Evolutionary conservation across 1,284 basidiomycete species (phyloP), one percentile per base, ranked within the genome.

Genomic region (Athelia sp.): DNA sequence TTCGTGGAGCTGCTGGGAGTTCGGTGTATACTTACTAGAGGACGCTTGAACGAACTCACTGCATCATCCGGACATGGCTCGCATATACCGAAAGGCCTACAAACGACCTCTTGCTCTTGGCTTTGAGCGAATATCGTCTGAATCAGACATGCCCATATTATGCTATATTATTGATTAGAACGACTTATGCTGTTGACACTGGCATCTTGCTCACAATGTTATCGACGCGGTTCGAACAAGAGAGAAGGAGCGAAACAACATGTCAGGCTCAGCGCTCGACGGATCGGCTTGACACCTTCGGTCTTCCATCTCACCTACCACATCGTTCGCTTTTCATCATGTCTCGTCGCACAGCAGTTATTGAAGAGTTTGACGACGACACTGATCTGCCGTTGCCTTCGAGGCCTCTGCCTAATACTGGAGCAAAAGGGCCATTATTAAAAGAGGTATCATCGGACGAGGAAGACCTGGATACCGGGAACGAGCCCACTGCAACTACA

Each of bases 311-410:
- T n/a, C n/a, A n/a, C n/a, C 22, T 26, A 4, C 43, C 26, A 29
- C 26, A 29, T 23, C 43, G 11, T 43, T 21, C 40, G 43, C 18
- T 22, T 23, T 31, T 36, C 43, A 68, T 53, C 58, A 88, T 89
- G 87, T 81, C 83, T 53, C 78, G 79, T 56, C 74, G 78, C 66
- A 67, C 81, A 55, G 78, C 78, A 52, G 72, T 82, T 49, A 75
- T 86, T 44, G 86, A 82, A 56, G 81, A 87, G 58, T 94, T 93
- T 63, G 90, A 93, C 78, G 91, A 94, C 71, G 90, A 93, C 60
- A 90, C 89, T 15, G 91, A 94, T 64, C 76, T 93, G 40, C 85
- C 84, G 2, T 73, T 87, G 38, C 88, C 83, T 2, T 71, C 70
- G 23, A 75, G 75, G n/a, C 71, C 80, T 0, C 70, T 93, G 1